A percentile compares a stretch with the other conserved stretches of the same genome.
Conservation (phyloP, 495 filamentous ascomycete species). For the Alectoria sarmentosa region DNA sequence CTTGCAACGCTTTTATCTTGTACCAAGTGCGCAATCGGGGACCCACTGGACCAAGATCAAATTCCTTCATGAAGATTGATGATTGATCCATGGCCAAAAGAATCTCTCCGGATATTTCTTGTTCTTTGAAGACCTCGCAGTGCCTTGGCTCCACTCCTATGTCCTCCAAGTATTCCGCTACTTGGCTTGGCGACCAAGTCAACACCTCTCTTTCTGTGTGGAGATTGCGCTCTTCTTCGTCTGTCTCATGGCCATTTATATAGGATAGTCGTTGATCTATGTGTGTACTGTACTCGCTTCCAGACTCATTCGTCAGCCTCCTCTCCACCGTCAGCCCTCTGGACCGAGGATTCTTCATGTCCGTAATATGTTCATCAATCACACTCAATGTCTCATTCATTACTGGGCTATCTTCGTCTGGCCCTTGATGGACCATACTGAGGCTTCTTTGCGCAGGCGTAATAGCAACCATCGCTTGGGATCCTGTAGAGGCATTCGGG, state of each 20-base stretch:
- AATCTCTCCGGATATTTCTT: conserved; percentile 93
- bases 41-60: conserved; percentile 88
- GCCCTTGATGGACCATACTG: conserved; percentile 37
- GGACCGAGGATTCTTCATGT: conserved; percentile 71
- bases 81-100: conserved; percentile 91
- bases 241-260: conserved; percentile 81
- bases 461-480: conserved; percentile 3
- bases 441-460: conserved; percentile 37
- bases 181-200: conserved; percentile 67
- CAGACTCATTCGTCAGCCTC: conserved; percentile 66
- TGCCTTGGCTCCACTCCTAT: conserved; percentile 74
- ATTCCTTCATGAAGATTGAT: conserved; percentile 87
- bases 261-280: conserved; percentile 73
- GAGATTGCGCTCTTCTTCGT: conserved; percentile 54
- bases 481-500: conserved; percentile 27
- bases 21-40: conserved; percentile 90
- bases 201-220: conserved; percentile 60
- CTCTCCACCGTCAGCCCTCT: conserved; percentile 45
- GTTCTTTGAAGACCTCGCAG: conserved; percentile 88
- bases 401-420: conserved; percentile 64
- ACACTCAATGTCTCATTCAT: conserved; percentile 96
- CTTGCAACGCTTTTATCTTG: conserved; percentile 80
- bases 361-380: conserved; percentile 96
- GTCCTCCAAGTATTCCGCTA: conserved; percentile 78
- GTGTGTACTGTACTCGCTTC: conserved; percentile 81